phyloP scores from a whole-genome alignment of 768 basidiomycete species.

The Phanerodontia chrysosporium region DNA sequence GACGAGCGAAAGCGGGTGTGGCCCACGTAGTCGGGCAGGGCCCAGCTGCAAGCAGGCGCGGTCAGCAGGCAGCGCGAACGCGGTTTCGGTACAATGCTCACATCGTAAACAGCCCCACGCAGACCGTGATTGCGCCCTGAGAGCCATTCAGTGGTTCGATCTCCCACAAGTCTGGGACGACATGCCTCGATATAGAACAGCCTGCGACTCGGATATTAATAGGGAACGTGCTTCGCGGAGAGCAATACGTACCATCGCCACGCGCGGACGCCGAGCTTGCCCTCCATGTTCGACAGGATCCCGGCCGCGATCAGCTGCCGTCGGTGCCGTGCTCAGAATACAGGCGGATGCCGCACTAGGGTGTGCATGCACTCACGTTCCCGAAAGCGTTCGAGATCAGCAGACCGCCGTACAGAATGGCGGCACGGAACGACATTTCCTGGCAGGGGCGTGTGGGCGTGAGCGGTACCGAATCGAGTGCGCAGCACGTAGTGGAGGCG shows the following conservation, averaged over 20 bases:
- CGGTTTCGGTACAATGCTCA: slow-evolving; percentile 22
- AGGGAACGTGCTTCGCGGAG: not conserved
- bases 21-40: slow-evolving; percentile 55
- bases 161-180: not conserved
- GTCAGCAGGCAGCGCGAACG: not conserved
- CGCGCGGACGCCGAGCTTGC: slow-evolving; percentile 57
- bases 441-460: slow-evolving; percentile 16
- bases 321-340: not conserved
- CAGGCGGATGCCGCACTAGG: too few relatives aligned
- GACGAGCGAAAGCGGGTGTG: not conserved
- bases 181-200: slow-evolving; percentile 68
- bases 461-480: too few relatives aligned
- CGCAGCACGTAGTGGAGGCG: too few relatives aligned
- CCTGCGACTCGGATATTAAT: slow-evolving; percentile 31
- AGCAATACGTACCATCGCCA: slow-evolving; percentile 55
- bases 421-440: slow-evolving; percentile 63
- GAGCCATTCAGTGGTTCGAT: not conserved
- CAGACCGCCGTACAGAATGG: slow-evolving; percentile 55
- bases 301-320: slow-evolving; percentile 65
- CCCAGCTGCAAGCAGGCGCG: slow-evolving; percentile 40
- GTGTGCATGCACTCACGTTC: slow-evolving; percentile 34
- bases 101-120: slow-evolving; percentile 52
- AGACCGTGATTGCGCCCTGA: slow-evolving; percentile 61
- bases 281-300: slow-evolving; percentile 66
- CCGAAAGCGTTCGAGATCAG: slow-evolving; percentile 68